Evolutionary conservation across 176 grass and related monocot genomes (phyloP).

Genomic region (Poa annua): DNA sequence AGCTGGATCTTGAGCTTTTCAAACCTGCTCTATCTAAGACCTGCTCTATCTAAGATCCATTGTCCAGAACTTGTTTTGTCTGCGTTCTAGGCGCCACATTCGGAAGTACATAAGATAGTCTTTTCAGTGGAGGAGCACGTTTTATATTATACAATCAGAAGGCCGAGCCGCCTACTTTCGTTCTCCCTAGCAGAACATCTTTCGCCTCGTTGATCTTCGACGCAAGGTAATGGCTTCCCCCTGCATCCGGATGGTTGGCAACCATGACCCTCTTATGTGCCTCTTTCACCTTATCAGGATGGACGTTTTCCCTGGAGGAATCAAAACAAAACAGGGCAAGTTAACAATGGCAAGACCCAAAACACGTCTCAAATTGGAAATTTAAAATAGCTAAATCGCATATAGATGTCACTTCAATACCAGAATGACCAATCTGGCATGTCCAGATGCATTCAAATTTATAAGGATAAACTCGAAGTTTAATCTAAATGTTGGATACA

Average conservation of each 20-base stretch:
- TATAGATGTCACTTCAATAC: not conserved
- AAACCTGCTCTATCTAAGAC: too few relatives aligned
- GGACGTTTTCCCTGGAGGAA: slow-evolving; percentile 62
- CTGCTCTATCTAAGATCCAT: slow-evolving; percentile 28
- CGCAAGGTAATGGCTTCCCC: slow-evolving; percentile 93
- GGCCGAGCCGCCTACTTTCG: slow-evolving; percentile 74
- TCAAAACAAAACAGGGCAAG: slow-evolving; percentile 11
- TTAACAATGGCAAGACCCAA: slow-evolving; percentile 16
- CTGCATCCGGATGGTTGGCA: slow-evolving; percentile 92
- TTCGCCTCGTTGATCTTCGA: slow-evolving; percentile 97
- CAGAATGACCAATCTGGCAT: not conserved
- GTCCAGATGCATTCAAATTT: not conserved
- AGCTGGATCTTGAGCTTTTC: not conserved
- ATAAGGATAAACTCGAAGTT: not conserved
- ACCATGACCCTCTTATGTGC: slow-evolving; percentile 95
- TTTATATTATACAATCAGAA: slow-evolving; percentile 57
- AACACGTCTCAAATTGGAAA: not conserved
- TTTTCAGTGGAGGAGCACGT: not conserved
- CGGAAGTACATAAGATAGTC: slow-evolving; percentile 6
- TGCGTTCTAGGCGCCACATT: slow-evolving; percentile 27
- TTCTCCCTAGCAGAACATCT: slow-evolving; percentile 81
- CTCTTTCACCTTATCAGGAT: slow-evolving; percentile 92
- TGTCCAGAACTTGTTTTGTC: slow-evolving; percentile 8
- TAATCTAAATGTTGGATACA: not conserved
- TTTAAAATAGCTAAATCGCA: not conserved